These are phyloP conservation scores for Lentinula detonsa DNA, from an alignment of 768 basidiomycete genomes.

Conservation along the genomic window DNA sequence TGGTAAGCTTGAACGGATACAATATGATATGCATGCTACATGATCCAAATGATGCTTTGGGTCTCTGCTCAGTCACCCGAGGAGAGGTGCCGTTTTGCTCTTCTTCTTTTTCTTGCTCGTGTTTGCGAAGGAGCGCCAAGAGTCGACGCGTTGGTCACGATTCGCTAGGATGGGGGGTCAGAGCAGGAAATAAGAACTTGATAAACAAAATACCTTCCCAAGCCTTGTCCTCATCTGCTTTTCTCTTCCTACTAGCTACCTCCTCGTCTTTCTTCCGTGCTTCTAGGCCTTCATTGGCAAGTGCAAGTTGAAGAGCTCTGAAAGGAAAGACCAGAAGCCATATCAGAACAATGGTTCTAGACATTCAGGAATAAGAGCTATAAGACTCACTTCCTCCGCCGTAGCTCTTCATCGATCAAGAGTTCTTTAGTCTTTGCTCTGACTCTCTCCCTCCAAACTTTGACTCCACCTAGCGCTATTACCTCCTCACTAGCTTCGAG, in stretches of 20 bases:
- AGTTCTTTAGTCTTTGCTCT: slow-evolving; percentile 74
- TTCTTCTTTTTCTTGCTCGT: slow-evolving; percentile 73
- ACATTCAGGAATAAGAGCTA: background rate
- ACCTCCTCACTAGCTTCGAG: background rate
- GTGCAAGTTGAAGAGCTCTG: slow-evolving; percentile 84
- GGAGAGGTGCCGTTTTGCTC: slow-evolving; percentile 59
- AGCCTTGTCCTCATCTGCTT: slow-evolving; percentile 78
- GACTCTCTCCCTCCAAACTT: slow-evolving; percentile 27
- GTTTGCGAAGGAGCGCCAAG: slow-evolving; percentile 72
- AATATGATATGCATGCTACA: background rate
- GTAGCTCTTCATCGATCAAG: slow-evolving; percentile 85
- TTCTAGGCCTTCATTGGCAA: slow-evolving; percentile 88
- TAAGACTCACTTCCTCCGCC: slow-evolving; percentile 67
- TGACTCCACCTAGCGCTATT: background rate
- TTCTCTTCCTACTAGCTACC: slow-evolving; percentile 67
- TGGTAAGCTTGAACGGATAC: no score
- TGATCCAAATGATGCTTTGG: no score
- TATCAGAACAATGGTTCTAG: background rate
- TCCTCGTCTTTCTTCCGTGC: slow-evolving; percentile 94
- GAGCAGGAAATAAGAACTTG: background rate
- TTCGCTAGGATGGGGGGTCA: slow-evolving; percentile 37
- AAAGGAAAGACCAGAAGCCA: background rate
- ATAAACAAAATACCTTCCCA: slow-evolving; percentile 69
- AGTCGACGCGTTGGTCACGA: slow-evolving; percentile 77
- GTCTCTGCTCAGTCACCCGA: slow-evolving; percentile 36